Evolutionary conservation across 371 early-diverging fungal species (phyloP).

Genomic region (Mortierella sp.): DNA sequence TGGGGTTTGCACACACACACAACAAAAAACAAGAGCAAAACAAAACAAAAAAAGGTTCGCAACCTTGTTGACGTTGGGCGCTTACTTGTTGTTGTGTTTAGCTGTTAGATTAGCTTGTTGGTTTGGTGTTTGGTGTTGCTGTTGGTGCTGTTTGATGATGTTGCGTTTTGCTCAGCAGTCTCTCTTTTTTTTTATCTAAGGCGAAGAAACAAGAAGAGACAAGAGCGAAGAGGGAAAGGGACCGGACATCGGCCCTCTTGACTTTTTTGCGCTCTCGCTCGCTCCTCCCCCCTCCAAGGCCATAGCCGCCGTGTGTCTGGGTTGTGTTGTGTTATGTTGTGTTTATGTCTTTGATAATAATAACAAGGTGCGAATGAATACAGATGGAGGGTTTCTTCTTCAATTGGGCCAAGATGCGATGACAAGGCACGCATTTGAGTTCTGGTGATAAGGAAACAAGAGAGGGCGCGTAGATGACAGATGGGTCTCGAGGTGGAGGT

Average conservation of each 20-base stretch:
- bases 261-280: background rate
- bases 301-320: constrained; percentile 1
- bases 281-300: background rate
- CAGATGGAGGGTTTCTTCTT: background rate
- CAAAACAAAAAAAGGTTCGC: background rate
- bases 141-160: background rate
- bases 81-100: no score
- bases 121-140: background rate
- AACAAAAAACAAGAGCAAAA: background rate
- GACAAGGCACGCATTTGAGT: background rate
- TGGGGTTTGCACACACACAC: background rate
- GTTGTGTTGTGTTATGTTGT: background rate
- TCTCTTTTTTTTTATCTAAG: background rate
- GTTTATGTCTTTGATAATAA: background rate
- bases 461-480: background rate
- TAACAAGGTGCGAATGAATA: background rate
- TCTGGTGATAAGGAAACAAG: background rate
- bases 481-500: background rate
- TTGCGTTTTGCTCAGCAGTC: background rate
- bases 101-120: background rate
- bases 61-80: background rate
- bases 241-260: background rate
- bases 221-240: no score
- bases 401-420: background rate
- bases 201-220: background rate